phyloP scores from a whole-genome alignment of 495 filamentous ascomycete genomes.

The Penicillium riverlandense region DNA sequence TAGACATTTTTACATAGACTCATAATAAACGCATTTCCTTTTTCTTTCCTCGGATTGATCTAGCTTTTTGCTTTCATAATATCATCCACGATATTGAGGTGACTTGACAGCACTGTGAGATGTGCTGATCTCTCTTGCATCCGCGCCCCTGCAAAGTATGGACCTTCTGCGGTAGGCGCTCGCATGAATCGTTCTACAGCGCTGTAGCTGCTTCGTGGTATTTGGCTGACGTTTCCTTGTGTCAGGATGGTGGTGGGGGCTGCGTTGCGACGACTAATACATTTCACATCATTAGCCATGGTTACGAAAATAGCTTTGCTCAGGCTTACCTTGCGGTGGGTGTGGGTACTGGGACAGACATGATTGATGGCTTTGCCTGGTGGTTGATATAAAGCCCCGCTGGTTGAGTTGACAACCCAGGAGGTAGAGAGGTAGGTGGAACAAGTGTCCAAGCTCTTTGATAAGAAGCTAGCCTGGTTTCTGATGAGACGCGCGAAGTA shows the following conservation, averaged over 20 bases:
- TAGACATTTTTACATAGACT: slow-evolving; percentile 13
- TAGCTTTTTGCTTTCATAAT: slow-evolving; percentile 19
- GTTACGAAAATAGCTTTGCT: too few relatives aligned
- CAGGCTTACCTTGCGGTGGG: slow-evolving; percentile 4
- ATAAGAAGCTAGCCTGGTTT: neutral
- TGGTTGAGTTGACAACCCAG: neutral
- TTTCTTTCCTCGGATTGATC: slow-evolving; percentile 6
- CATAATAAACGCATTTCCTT: neutral
- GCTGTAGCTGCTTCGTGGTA: slow-evolving; percentile 19
- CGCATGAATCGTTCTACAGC: slow-evolving; percentile 26
- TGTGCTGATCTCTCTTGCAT: slow-evolving; percentile 29
- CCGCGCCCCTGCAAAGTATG: slow-evolving; percentile 31
- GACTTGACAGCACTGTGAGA: slow-evolving; percentile 22
- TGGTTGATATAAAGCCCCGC: neutral
- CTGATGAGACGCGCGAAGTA: neutral
- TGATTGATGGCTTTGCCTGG: neutral
- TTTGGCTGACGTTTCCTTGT: slow-evolving; percentile 24
- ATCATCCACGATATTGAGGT: slow-evolving; percentile 28
- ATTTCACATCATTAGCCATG: slow-evolving; percentile 4
- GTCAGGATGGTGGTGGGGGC: slow-evolving; percentile 17
- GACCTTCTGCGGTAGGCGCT: slow-evolving; percentile 26
- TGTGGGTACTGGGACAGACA: slow-evolving; percentile 12
- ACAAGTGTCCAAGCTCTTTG: neutral
- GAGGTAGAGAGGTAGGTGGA: neutral
- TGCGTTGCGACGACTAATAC: slow-evolving; percentile 8